These are phyloP conservation scores for Aspergillus bridgeri DNA, from an alignment of 495 filamentous ascomycete species.

Conservation along the genomic window DNA sequence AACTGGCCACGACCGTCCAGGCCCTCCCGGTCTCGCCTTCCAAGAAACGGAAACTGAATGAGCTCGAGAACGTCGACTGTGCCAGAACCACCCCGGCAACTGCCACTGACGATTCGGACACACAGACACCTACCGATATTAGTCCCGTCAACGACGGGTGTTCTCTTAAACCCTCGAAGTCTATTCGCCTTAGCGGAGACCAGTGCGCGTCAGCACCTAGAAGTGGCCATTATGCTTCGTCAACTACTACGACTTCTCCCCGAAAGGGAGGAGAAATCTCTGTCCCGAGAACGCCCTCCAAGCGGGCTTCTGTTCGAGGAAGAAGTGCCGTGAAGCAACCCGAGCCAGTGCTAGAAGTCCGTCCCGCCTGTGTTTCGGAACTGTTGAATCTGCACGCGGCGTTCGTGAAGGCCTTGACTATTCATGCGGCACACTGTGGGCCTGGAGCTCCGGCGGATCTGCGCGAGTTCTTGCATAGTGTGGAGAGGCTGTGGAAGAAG, in stretches of 20 bases:
- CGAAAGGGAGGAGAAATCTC: conserved; percentile 14
- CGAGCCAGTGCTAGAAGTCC: conserved; percentile 14
- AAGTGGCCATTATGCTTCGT: conserved; percentile 34
- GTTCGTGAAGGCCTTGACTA: conserved; percentile 38
- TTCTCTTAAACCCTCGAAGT: conserved; percentile 37
- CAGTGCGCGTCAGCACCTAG: conserved; percentile 39
- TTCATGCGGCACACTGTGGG: conserved; percentile 43
- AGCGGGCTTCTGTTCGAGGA: conserved; percentile 15
- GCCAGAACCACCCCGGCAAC: conserved; percentile 1
- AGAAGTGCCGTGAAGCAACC: neutral
- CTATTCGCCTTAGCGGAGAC: conserved; percentile 36
- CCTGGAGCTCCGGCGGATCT: conserved; percentile 35
- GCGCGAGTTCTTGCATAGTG: conserved; percentile 37
- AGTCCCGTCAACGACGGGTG: neutral
- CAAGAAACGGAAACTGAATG: conserved; percentile 46
- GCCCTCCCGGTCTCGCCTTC: conserved; percentile 38
- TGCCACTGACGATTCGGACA: neutral
- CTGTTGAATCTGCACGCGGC: conserved; percentile 36
- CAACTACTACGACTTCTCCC: neutral
- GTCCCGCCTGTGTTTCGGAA: conserved; percentile 32
- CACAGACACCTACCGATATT: neutral
- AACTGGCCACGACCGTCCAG: conserved; percentile 13
- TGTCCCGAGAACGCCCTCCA: conserved; percentile 29
- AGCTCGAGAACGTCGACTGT: conserved; percentile 36
- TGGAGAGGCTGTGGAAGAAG: conserved; percentile 46